These are phyloP conservation scores for Podila epicladia DNA, from an alignment of 192 early-diverging fungal species.

Conservation along the genomic window DNA sequence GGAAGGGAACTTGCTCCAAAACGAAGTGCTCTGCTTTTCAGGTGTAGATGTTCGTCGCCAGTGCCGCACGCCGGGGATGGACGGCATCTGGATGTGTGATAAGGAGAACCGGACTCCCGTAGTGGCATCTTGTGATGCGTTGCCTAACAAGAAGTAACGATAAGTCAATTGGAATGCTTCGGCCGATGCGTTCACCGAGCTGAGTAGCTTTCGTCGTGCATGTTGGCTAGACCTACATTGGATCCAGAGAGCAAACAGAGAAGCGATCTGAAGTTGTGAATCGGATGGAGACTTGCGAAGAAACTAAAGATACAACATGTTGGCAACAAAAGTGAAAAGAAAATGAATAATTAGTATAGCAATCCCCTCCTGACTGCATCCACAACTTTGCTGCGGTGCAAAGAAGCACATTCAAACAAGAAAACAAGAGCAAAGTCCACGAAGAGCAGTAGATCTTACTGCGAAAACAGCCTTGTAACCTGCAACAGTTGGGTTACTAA, in stretches of 20 bases:
- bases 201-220: no score
- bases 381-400: background rate
- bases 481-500: background rate
- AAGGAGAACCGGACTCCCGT: background rate
- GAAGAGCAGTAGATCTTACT: conserved; percentile 11
- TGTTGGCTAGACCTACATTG: conserved; percentile 14
- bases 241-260: conserved; percentile 29
- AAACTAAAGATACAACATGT: conserved; percentile 14
- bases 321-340: background rate
- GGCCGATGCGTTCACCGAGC: background rate
- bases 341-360: background rate
- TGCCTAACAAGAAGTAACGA: background rate
- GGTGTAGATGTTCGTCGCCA: conserved; percentile 33
- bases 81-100: background rate
- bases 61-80: conserved; percentile 23
- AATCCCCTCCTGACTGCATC: background rate
- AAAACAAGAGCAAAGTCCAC: background rate
- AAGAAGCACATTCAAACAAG: background rate
- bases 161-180: background rate
- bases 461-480: conserved; percentile 38
- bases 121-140: background rate
- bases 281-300: conserved; percentile 5
- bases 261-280: conserved; percentile 9
- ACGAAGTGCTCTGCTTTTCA: conserved; percentile 25
- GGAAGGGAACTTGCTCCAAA: conserved; percentile 33